Base-by-base conservation (phyloP, 1,284 basidiomycete genomes). In the Psilocybe mexicana region DNA sequence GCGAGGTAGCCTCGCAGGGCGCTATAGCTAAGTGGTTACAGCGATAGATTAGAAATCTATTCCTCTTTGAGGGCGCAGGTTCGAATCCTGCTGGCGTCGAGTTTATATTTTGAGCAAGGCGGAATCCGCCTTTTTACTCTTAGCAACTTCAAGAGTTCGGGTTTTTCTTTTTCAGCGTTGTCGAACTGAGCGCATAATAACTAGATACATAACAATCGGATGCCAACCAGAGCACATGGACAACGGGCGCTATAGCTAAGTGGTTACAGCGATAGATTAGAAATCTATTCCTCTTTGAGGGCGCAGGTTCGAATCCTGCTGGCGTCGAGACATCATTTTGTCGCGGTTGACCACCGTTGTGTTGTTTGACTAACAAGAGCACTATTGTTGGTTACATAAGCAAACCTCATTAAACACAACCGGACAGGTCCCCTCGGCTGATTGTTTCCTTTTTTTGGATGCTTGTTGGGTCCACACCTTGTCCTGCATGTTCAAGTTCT, bases 281-380 rank as follows among this genome's bases (percentile, higher is more conserved):
- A 73, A 73, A 72, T 72, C 70, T 73, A 76, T 83, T 85, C 80
- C 81, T 81, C 82, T 84, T 76, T 79, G 81, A 81, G 80, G 80
- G 83, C 84, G 81, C 78, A 84, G 82, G 83, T 86, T 86, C 83
- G 77, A 85, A 77, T 85, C 84, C 81, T 85, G 80, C 83, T 83
- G 81, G 81, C 81, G 83, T 86, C 84, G 84, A 3, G 14, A 11
- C 25, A 45, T 10, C 24, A 12, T 25, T 45, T 25, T 24, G n/a
- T 23, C 24, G 44, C 8, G 24, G 8, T 33, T 33, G 18, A 33
- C 8, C 30, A 43, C 4, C 18, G 18, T 18, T 18, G 18, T 18
- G 18, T 18, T 18, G 18, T 18, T 18, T 18, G 18, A 18, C 18
- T 18, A 18, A 18, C 18, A 18, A 18, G 18, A 18, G 18, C 18